phyloP scores from a whole-genome alignment of 2,329 filamentous ascomycete genomes.

The Dothistroma septosporum region DNA sequence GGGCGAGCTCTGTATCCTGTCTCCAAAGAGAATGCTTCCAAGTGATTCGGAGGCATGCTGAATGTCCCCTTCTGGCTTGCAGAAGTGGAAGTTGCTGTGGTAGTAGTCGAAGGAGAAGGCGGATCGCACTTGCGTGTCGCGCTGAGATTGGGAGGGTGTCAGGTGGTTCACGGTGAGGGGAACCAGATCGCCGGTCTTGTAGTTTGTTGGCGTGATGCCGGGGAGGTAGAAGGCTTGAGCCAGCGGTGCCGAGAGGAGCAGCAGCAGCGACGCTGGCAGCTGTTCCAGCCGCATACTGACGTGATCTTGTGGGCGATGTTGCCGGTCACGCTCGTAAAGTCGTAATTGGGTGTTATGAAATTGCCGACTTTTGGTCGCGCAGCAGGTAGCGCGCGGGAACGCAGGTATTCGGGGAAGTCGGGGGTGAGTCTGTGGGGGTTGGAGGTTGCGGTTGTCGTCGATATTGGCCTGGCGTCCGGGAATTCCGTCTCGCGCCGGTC shows the following conservation, averaged over 20 bases:
- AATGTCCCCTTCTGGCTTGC: slow-evolving; percentile 70
- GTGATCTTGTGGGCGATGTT: not conserved
- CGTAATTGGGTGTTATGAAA: not conserved
- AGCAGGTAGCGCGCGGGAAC: not conserved
- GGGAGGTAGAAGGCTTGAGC: slow-evolving; percentile 75
- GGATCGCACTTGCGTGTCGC: slow-evolving; percentile 80
- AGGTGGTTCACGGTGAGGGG: slow-evolving; percentile 90
- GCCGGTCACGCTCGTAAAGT: not conserved
- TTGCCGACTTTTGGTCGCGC: not conserved
- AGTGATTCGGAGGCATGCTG: slow-evolving; percentile 80
- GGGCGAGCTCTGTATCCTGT: slow-evolving; percentile 94
- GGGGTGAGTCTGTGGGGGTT: not conserved
- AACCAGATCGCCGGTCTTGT: slow-evolving; percentile 72
- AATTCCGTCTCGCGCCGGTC: not conserved
- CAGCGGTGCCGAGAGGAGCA: slow-evolving; percentile 27
- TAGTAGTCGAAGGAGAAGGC: slow-evolving; percentile 97
- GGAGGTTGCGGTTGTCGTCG: slow-evolving; percentile 2
- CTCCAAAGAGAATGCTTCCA: slow-evolving; percentile 94
- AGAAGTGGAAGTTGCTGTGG: slow-evolving; percentile 81
- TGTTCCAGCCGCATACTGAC: slow-evolving; percentile 21
- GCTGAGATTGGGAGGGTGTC: slow-evolving; percentile 72
- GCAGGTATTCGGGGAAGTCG: not conserved
- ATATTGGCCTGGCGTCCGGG: not conserved
- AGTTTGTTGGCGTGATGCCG: slow-evolving; percentile 85
- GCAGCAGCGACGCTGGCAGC: slow-evolving; percentile 22